Evolutionary conservation across 495 filamentous ascomycete genomes (phyloP).

Genomic region (Trichocladium uniseriatum): DNA sequence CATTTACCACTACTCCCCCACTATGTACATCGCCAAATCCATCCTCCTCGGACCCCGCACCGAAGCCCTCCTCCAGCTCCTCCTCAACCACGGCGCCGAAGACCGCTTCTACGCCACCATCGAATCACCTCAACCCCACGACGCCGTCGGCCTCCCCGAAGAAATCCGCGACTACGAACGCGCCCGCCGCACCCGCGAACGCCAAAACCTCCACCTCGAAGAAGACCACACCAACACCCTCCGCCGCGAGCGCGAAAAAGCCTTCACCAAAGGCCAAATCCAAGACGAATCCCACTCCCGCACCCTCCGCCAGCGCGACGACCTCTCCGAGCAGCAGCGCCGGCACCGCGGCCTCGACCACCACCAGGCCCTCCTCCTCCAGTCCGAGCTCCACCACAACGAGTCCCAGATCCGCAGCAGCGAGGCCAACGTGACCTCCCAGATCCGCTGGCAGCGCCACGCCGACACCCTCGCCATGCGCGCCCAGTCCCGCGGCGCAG

Average conservation of each 20-base stretch:
- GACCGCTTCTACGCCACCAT: constrained; percentile 35
- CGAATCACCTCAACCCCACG: constrained; percentile 28
- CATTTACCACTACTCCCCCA: constrained; percentile 33
- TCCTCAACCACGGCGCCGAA: constrained; percentile 28
- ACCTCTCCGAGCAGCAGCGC: constrained; percentile 10
- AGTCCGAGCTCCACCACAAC: constrained; percentile 14
- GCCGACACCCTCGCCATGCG: constrained; percentile 13
- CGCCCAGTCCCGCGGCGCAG: constrained; percentile 6
- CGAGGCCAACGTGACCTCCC: constrained; percentile 9
- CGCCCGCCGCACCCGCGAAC: constrained; percentile 26
- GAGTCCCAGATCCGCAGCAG: constrained; percentile 12
- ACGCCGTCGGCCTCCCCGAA: constrained; percentile 30
- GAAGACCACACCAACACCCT: constrained; percentile 25
- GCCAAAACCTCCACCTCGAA: constrained; percentile 18
- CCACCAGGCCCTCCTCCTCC: constrained; percentile 8
- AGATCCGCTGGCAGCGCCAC: constrained; percentile 16
- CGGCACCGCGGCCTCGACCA: constrained; percentile 15
- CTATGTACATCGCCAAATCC: constrained; percentile 33
- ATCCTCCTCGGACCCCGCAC: constrained; percentile 22
- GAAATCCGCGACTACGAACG: constrained; percentile 31
- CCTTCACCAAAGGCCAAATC: constrained; percentile 16
- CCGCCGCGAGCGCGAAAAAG: constrained; percentile 27
- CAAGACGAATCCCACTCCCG: constrained; percentile 9
- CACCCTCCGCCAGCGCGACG: constrained; percentile 12
- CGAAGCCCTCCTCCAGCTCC: constrained; percentile 15